Evolutionary conservation across 768 basidiomycete species (phyloP).

Genomic region (Termitomyces heimii): DNA sequence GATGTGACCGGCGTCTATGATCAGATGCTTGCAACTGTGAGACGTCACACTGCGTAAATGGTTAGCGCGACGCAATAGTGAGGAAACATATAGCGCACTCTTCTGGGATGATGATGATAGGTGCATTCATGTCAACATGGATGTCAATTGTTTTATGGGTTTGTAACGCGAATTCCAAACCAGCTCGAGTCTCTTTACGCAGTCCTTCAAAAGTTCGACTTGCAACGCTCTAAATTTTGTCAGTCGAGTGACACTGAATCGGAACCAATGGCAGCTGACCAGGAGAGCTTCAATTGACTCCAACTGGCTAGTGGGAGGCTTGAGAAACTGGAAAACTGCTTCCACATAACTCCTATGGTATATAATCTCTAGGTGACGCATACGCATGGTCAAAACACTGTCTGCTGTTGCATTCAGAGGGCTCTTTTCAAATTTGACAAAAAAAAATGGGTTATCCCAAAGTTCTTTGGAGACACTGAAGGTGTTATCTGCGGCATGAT

Average conservation of each 20-base stretch:
- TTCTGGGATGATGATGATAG: slow-evolving; percentile 95
- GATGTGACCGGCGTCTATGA: slow-evolving; percentile 96
- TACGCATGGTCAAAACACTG: slow-evolving; percentile 79
- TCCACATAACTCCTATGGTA: slow-evolving; percentile 95
- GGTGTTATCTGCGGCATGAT: slow-evolving; percentile 8
- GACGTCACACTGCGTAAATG: slow-evolving; percentile 56
- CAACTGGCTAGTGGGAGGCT: slow-evolving; percentile 88
- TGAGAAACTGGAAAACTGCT: slow-evolving; percentile 86
- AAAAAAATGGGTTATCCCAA: slow-evolving; percentile 69
- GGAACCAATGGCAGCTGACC: slow-evolving; percentile 33
- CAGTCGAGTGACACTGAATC: background rate
- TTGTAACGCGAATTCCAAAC: slow-evolving; percentile 89
- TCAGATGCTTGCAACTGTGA: slow-evolving; percentile 74
- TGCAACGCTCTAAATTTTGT: slow-evolving; percentile 63
- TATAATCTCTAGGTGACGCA: slow-evolving; percentile 96
- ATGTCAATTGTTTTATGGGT: slow-evolving; percentile 94
- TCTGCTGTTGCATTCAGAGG: slow-evolving; percentile 91
- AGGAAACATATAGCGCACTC: slow-evolving; percentile 42
- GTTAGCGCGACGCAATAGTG: slow-evolving; percentile 1
- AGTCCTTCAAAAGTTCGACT: slow-evolving; percentile 91
- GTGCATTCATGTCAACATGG: slow-evolving; percentile 95
- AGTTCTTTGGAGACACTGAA: slow-evolving; percentile 10
- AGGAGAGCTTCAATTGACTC: slow-evolving; percentile 93
- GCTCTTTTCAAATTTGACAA: slow-evolving; percentile 85
- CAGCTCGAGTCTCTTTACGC: slow-evolving; percentile 89